Evolutionary conservation across 139 green algal species (phyloP), one percentile per base, ranked within the genome.

Genomic region (Chlorella vulgaris): DNA sequence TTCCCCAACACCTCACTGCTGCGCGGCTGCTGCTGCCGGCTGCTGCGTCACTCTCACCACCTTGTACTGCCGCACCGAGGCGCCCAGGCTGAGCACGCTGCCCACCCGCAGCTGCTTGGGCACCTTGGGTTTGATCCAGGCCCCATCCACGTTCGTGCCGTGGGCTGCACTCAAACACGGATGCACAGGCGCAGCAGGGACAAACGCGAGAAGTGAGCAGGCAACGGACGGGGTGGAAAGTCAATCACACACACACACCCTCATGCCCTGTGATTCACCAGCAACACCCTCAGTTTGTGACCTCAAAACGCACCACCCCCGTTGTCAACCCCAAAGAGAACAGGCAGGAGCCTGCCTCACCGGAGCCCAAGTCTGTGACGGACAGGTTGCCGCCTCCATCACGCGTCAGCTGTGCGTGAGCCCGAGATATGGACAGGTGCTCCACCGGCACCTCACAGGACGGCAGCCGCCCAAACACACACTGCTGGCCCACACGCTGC

Each of bases 141-240:
- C 74, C 26, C 93, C 93, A 50, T 91, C 89, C 47, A 95, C 39
- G 85, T 95, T 95, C 24, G 92, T 95, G 40, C 93, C 90, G 71
- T 96, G 93, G 0, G 81, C 89, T 91, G 83, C 60, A 60, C n/a
- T n/a, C n/a, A n/a, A n/a, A 24, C 22, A 63, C 2, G 69, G 29
- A 15, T 10, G n/a, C 8, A 8, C 33, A 22, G 2, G 43, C 4
- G 29, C 35, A 4, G 39, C 10, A 28, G 53, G 38, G 28, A 63
- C 10, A 43, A 40, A 42, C 15, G 2, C 4, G 21, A 53, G 7
- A 3, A 29, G 43, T 1, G 24, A n/a, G 28, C 5, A 31, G 7
- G 2, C 38, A 66, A 50, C 26, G 22, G 40, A 19, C 63, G 60
- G 33, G n/a, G n/a, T n/a, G n/a, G n/a, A n/a, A n/a, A n/a, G n/a